phyloP scores from a whole-genome alignment of 176 grass and related monocot genomes.

The Olyra latifolia region DNA sequence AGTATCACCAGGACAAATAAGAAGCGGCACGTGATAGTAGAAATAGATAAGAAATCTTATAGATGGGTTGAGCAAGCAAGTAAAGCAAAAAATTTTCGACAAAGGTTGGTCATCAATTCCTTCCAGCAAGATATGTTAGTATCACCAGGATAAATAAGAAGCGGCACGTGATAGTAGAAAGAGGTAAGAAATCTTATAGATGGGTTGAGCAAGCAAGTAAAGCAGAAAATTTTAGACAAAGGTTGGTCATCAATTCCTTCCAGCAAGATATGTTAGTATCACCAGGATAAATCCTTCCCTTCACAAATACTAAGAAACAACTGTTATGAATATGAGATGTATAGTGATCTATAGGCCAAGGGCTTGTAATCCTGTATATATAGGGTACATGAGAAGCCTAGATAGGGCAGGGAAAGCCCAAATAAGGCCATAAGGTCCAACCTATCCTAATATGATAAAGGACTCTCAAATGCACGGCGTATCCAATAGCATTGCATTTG shows the following conservation, averaged over 20 bases:
- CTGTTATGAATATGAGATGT: no score
- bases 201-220: neutral
- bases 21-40: neutral
- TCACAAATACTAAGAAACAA: neutral
- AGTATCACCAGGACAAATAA: conserved; percentile 1
- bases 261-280: neutral
- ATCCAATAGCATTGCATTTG: no score
- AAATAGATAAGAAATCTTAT: neutral
- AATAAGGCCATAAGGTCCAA: no score
- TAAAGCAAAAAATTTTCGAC: neutral
- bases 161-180: neutral
- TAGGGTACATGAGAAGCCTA: no score
- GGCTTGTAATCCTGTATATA: no score
- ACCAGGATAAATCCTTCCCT: conserved; percentile 5
- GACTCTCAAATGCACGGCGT: no score
- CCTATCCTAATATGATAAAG: no score
- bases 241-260: conserved; percentile 3
- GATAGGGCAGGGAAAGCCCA: no score
- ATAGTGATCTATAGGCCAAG: no score
- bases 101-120: conserved; percentile 9
- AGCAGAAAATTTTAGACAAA: neutral
- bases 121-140: neutral
- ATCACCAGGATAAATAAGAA: conserved; percentile 14
- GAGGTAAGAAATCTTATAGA: neutral
- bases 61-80: conserved; percentile 1